Percentiles rank a stretch among this genome's conserved stretches.
phyloP scores from a whole-genome alignment of 495 filamentous ascomycete species.

The Penicillium lividum region DNA sequence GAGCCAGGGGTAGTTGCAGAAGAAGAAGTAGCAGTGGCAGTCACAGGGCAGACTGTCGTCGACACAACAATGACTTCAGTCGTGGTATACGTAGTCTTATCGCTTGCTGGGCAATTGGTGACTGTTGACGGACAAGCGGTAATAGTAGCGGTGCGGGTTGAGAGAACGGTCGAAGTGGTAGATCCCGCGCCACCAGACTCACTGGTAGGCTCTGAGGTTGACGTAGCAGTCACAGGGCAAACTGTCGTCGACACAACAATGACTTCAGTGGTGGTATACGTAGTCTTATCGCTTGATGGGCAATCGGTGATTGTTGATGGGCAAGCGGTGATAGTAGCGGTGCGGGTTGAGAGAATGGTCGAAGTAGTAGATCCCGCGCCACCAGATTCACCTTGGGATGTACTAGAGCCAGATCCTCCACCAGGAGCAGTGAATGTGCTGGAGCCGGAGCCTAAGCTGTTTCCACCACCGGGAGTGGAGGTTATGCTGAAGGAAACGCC shows the following conservation, averaged over 20 bases:
- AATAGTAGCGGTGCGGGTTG: constrained; percentile 13
- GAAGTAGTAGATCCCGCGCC: constrained; percentile 9
- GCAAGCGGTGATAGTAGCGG: constrained; percentile 15
- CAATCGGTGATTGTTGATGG: constrained; percentile 16
- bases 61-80: constrained; percentile 18
- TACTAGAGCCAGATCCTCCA: background rate
- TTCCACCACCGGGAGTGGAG: background rate
- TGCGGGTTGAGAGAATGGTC: constrained; percentile 9
- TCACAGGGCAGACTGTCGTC: constrained; percentile 19
- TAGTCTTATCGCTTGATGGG: constrained; percentile 10
- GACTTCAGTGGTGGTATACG: constrained; percentile 14
- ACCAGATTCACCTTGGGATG: background rate
- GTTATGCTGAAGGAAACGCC: background rate
- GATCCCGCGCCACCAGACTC: constrained; percentile 6
- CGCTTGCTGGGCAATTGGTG: constrained; percentile 13
- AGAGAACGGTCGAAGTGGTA: constrained; percentile 15
- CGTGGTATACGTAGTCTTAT: constrained; percentile 13
- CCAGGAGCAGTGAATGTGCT: background rate
- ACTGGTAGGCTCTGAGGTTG: background rate
- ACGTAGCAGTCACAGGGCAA: constrained; percentile 7
- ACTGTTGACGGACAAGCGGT: constrained; percentile 20
- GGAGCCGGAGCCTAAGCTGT: background rate
- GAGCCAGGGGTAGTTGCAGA: background rate
- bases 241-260: constrained; percentile 18
- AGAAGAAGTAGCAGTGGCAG: constrained; percentile 6